Evolutionary conservation across 768 basidiomycete species (phyloP).

Genomic region (Rhizopogon vulgaris): DNA sequence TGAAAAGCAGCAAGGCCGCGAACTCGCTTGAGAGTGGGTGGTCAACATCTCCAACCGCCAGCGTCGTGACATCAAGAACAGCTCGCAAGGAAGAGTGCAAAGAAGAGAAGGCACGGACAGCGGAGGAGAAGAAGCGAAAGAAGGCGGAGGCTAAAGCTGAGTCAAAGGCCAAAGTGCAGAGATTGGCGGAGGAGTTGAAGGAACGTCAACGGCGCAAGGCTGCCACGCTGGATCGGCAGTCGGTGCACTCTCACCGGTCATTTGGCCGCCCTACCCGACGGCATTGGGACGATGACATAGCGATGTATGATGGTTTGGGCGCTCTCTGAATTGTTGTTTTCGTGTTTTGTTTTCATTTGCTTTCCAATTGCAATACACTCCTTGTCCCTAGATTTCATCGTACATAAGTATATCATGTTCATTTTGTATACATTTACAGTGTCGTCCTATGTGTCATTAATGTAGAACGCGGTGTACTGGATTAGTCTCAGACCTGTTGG

Average conservation of each 20-base stretch:
- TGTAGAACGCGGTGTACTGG: slow-evolving; percentile 23
- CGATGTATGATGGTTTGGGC: slow-evolving; percentile 29
- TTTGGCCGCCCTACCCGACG: slow-evolving; percentile 13
- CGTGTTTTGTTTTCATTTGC: neutral
- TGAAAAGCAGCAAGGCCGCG: slow-evolving; percentile 10
- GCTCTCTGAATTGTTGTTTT: slow-evolving; percentile 11
- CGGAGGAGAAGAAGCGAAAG: slow-evolving; percentile 35
- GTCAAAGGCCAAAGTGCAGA: slow-evolving; percentile 32
- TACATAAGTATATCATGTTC: slow-evolving; percentile 5
- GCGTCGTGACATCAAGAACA: slow-evolving; percentile 3
- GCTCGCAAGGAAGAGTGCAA: slow-evolving; percentile 21
- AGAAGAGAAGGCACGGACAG: slow-evolving; percentile 39
- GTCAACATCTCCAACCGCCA: slow-evolving; percentile 15
- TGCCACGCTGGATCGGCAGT: slow-evolving; percentile 24
- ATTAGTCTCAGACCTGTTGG: slow-evolving; percentile 10
- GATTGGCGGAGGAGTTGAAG: slow-evolving; percentile 41
- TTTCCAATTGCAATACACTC: slow-evolving; percentile 11
- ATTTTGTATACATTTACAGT: slow-evolving; percentile 9
- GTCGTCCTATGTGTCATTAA: slow-evolving; percentile 18
- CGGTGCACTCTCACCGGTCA: slow-evolving; percentile 22
- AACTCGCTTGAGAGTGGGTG: slow-evolving; percentile 5
- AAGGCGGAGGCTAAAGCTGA: slow-evolving; percentile 37
- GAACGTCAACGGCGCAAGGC: slow-evolving; percentile 27
- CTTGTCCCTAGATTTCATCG: slow-evolving; percentile 6
- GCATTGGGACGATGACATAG: slow-evolving; percentile 14